Evolutionary conservation across 176 grass and related monocot species (phyloP), one percentile per base, ranked within the genome.

Genomic region (Puya raimondii): DNA sequence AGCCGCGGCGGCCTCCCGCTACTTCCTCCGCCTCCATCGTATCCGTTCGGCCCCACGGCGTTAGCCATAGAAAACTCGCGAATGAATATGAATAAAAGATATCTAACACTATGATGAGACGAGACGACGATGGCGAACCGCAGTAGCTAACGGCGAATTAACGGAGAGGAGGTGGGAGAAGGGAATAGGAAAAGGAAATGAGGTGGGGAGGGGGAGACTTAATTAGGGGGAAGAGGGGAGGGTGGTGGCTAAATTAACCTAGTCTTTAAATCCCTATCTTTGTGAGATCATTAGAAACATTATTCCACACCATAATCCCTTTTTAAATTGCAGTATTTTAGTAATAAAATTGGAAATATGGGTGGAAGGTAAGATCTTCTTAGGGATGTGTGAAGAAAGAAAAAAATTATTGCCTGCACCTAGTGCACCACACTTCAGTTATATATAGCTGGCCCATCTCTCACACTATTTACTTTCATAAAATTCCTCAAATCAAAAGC

Each of bases 1-100:
- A 96, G 80, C 80, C 91, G 76, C 9, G 91, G 82, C 16, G 83
- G 49, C 47, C 92, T 74, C 10, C 80, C 85, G 51, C 81, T n/a
- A 68, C 64, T 0, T 52, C 77, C 11, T 23, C 73, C 10, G 50
- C 52, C 2, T 71, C 71, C 3, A 74, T 88, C 81, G 72, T 51
- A 77, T 2, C 65, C 65, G 51, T 42, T 52, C 33, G 69, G 84
- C 72, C 73, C 83, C 79, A 82, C 85, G 74, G 86, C 86, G 81
- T 47, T 81, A 75, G 93, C 91, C 93, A 97, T 97, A 42, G 21
- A 4, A n/a, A 61, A 51, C 50, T 54, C 42, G 20, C 27, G 70
- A 66, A 76, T 33, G 63, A 33, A 33, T 33, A 33, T 5, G 29
- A 33, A 5, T 33, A 33, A 23, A 23, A 33, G 29, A 33, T 33